Base-by-base conservation (phyloP, 352 stramenopile species). In the Phytophthora nicotianae region DNA sequence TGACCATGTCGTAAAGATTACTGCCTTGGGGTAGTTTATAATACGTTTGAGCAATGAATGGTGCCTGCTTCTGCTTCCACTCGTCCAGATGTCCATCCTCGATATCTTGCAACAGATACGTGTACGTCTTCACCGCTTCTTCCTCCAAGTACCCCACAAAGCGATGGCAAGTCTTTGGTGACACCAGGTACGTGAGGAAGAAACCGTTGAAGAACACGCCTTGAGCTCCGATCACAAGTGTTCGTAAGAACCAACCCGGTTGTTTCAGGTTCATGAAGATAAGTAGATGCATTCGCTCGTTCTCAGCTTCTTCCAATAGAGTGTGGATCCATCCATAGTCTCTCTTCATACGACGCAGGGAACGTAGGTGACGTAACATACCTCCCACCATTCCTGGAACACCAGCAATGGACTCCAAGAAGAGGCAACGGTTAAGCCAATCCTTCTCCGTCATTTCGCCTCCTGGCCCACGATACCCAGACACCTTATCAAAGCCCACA, bases 71-170 rank as follows among this genome's bases (percentile, higher is more conserved):
- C 40, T 83, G 67, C 52, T 81, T 82, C 93, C 93, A 98, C 13
- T 47, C 63, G 2, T 75, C 51, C 47, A 97, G 60, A 47, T 98
- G 84, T 7, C 72, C 89, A 32, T 86, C 73, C 27, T 97, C 77
- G 47, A 98, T 98, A 32, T 91, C 91, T 27, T 90, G 59, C 24
- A 98, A 78, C 53, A 98, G 83, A 20, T 86, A 93, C 23, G 93
- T 97, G 76, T 98, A 98, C 8, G 91, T 98, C 48, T 90, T 79
- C 40, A 93, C 91, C 13, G 91, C 93, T 64, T 98, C 85, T 70
- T 97, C 91, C 55, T 98, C 93, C 20, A 98, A 68, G 74, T 98
- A 98, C 5, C 91, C 93, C 10, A 98, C 93, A 53, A 97, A 96
- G 55, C 90, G 89, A 60, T 98, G 93, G 61, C 87, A 96, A 14